Evolutionary conservation across 106 monocot species (phyloP).

Genomic region (Gastrodia elata): DNA sequence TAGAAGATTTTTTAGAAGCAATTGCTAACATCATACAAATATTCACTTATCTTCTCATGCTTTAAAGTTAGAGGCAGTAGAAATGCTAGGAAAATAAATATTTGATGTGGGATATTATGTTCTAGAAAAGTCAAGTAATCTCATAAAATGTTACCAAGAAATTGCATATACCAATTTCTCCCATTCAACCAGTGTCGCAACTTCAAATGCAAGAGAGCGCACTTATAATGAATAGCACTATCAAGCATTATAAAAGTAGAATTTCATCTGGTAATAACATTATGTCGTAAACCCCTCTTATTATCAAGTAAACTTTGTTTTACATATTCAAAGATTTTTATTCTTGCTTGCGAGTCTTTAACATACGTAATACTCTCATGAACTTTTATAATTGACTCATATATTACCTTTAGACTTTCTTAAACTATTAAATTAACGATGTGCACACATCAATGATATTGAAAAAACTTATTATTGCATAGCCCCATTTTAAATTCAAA

Average conservation of each 20-base stretch:
- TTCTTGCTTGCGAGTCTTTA: conserved; percentile 5
- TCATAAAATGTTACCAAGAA: neutral
- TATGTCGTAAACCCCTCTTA: conserved; percentile 3
- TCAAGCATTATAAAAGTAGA: conserved; percentile 9
- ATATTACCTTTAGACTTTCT: conserved; percentile 2
- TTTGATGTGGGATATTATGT: conserved; percentile 6
- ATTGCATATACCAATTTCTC: neutral
- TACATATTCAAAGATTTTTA: neutral
- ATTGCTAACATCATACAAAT: too few relatives aligned
- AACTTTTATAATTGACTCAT: neutral
- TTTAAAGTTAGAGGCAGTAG: neutral
- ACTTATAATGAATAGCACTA: neutral
- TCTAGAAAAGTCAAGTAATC: neutral
- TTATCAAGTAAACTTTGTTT: neutral
- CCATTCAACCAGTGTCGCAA: neutral
- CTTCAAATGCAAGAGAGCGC: neutral
- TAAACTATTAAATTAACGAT: conserved; percentile 8
- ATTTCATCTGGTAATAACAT: conserved; percentile 10
- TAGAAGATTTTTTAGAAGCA: too few relatives aligned
- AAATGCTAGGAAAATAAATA: neutral
- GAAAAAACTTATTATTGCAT: neutral
- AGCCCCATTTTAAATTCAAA: neutral
- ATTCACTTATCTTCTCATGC: too few relatives aligned
- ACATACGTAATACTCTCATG: neutral
- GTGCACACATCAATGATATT: neutral